Conservation (phyloP, 441 rosid species). For the Pelargonium myrrhifolium region DNA sequence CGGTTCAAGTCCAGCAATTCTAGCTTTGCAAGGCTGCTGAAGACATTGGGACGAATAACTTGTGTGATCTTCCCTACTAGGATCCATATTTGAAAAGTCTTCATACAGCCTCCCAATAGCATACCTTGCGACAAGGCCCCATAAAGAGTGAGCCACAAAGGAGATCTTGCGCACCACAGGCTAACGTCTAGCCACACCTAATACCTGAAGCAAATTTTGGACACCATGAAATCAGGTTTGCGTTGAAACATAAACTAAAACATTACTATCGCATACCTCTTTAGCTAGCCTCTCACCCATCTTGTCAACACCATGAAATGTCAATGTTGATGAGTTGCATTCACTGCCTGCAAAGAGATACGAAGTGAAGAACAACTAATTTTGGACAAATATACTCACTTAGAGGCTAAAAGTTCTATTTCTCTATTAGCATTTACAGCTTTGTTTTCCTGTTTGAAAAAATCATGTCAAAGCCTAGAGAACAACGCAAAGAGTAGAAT, state of each 20-base stretch:
- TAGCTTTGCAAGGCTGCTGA: conserved; percentile 33
- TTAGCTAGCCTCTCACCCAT: conserved; percentile 90
- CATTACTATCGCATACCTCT: conserved; percentile 47
- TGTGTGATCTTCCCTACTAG: conserved; percentile 21
- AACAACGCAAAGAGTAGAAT: background rate
- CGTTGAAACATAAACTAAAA: conserved; percentile 15
- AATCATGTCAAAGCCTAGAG: background rate
- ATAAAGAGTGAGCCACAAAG: conserved; percentile 88
- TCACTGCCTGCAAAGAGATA: conserved; percentile 58
- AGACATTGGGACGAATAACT: conserved; percentile 20
- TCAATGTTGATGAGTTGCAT: conserved; percentile 64
- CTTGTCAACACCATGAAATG: conserved; percentile 86
- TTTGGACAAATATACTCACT: background rate
- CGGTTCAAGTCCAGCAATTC: conserved; percentile 83
- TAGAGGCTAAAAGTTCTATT: background rate
- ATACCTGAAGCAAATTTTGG: conserved; percentile 41
- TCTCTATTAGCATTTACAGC: background rate
- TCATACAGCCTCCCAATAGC: conserved; percentile 76
- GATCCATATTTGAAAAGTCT: conserved; percentile 22
- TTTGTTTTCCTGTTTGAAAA: background rate
- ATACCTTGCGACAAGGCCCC: conserved; percentile 93
- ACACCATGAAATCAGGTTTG: background rate
- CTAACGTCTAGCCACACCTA: conserved; percentile 49
- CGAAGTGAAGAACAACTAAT: background rate
- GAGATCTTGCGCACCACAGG: conserved; percentile 67